These are phyloP conservation scores for Kazachstania sp. DNA, from an alignment of 1,139 yeast species.

Conservation along the genomic window DNA sequence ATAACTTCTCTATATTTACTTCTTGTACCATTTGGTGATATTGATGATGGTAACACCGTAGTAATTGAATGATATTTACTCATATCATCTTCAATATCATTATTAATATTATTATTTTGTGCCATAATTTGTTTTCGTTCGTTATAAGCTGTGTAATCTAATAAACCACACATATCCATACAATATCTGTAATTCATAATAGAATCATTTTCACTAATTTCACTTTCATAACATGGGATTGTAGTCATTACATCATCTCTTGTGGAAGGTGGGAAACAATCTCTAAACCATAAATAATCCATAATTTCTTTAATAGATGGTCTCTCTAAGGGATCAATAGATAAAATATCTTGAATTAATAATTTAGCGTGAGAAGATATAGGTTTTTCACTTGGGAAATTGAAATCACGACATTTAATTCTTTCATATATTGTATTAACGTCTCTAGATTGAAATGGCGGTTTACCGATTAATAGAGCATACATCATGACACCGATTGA, in stretches of 20 bases:
- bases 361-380: constrained; percentile 65
- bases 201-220: constrained; percentile 48
- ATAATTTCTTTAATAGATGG: constrained; percentile 75
- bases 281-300: constrained; percentile 76
- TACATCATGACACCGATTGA: constrained; percentile 94
- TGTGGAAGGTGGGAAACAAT: constrained; percentile 71
- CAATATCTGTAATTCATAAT: constrained; percentile 60
- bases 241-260: constrained; percentile 55
- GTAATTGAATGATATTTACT: constrained; percentile 5
- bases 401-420: constrained; percentile 74
- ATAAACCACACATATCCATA: constrained; percentile 57
- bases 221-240: constrained; percentile 51
- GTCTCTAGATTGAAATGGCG: constrained; percentile 95
- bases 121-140: not conserved
- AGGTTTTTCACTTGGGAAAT: constrained; percentile 66
- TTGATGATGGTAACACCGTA: constrained; percentile 70
- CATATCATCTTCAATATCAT: not conserved
- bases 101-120: not conserved
- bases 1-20: constrained; percentile 72
- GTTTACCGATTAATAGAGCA: constrained; percentile 84
- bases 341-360: constrained; percentile 63
- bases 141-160: constrained; percentile 16
- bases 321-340: constrained; percentile 71
- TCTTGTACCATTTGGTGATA: constrained; percentile 88
- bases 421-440: constrained; percentile 89